Evolutionary conservation across 257 asterid species (phyloP).

Genomic region (Nicotiana tabacum): DNA sequence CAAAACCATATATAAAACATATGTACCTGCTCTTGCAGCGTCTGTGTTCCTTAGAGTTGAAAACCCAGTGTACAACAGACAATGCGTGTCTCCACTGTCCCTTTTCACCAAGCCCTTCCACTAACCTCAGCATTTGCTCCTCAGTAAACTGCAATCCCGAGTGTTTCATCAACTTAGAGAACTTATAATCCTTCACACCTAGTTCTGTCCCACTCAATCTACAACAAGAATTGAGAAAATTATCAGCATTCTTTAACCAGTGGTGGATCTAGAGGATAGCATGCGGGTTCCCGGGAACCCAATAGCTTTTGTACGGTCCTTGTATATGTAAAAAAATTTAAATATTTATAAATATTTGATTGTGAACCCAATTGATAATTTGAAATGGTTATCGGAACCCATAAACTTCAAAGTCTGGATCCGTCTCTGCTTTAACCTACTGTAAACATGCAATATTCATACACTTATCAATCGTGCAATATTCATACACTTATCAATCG

Average conservation of each 20-base stretch:
- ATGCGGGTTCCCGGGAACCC: too few species aligned
- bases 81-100: constrained; percentile 79
- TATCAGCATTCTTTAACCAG: background rate
- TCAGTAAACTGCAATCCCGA: constrained; percentile 84
- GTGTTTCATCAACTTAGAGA: constrained; percentile 65
- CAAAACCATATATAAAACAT: background rate
- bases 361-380: too few species aligned
- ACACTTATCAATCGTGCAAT: background rate
- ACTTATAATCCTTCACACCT: constrained; percentile 71
- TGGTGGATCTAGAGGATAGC: too few species aligned
- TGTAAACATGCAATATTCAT: background rate
- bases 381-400: too few species aligned
- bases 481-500: background rate
- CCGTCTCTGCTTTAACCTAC: background rate
- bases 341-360: too few species aligned
- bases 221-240: background rate
- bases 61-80: constrained; percentile 84
- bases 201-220: constrained; percentile 63
- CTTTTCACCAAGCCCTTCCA: constrained; percentile 69
- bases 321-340: too few species aligned
- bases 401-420: too few species aligned
- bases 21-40: constrained; percentile 68
- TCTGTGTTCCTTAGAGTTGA: constrained; percentile 61
- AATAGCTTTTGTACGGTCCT: too few species aligned
- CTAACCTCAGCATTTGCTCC: constrained; percentile 76